phyloP scores from a whole-genome alignment of 176 grass and related monocot species.

The Oryza nivara region DNA sequence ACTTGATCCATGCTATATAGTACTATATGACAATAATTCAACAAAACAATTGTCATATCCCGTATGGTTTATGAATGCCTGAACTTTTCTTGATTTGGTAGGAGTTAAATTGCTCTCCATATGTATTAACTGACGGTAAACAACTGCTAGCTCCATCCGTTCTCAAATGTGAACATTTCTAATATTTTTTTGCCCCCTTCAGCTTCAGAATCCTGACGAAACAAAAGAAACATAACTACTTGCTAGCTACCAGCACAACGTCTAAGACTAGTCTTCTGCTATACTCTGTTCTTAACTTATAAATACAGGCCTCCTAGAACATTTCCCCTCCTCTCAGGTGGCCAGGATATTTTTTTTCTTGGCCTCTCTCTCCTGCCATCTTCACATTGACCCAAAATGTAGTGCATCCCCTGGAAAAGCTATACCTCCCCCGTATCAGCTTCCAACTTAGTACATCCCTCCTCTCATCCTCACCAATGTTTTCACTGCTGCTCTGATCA shows the following conservation, averaged over 20 bases:
- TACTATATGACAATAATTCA: no score
- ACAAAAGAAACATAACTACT: background rate
- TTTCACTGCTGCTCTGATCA: slow-evolving; percentile 42
- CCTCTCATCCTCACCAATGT: slow-evolving; percentile 33
- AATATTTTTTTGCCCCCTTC: background rate
- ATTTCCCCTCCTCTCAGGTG: slow-evolving; percentile 49
- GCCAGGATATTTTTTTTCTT: slow-evolving; percentile 52
- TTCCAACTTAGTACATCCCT: slow-evolving; percentile 20
- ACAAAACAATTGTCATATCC: no score
- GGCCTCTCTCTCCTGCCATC: slow-evolving; percentile 39
- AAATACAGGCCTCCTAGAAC: slow-evolving; percentile 42
- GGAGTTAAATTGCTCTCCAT: no score
- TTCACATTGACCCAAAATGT: slow-evolving; percentile 60
- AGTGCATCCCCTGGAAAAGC: slow-evolving; percentile 39
- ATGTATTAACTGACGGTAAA: no score
- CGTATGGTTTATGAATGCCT: no score
- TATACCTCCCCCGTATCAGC: slow-evolving; percentile 31
- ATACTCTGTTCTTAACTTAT: slow-evolving; percentile 16
- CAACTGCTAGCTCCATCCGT: no score
- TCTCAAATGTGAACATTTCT: no score
- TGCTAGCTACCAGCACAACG: background rate
- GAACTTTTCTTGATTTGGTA: no score
- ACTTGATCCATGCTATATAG: no score
- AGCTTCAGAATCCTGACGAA: background rate
- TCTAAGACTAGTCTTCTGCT: background rate